phyloP scores from a whole-genome alignment of 352 stramenopile genomes.

The Globisporangium spinosum region DNA sequence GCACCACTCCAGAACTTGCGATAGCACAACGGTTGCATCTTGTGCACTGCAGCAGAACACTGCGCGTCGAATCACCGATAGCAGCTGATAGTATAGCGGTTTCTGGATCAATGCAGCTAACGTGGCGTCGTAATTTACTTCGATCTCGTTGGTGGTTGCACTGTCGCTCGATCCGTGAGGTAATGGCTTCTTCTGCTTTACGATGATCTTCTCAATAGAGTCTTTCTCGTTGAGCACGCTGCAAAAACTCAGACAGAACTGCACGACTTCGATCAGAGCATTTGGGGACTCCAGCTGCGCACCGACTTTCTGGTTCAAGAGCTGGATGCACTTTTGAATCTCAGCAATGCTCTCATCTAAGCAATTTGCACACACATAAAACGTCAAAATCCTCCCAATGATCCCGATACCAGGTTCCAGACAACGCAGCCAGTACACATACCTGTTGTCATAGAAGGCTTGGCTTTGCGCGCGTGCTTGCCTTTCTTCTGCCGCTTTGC shows the following conservation, averaged over 20 bases:
- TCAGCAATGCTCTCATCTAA: slow-evolving; percentile 30
- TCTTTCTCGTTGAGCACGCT: slow-evolving; percentile 41
- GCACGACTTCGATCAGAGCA: slow-evolving; percentile 40
- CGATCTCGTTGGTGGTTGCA: slow-evolving; percentile 4
- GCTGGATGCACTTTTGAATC: slow-evolving; percentile 32
- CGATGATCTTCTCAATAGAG: slow-evolving; percentile 25
- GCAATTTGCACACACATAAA: slow-evolving; percentile 6
- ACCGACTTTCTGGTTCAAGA: slow-evolving; percentile 37
- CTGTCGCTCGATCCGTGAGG: not conserved
- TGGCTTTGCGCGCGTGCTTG: slow-evolving; percentile 36
- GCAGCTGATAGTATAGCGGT: slow-evolving; percentile 43
- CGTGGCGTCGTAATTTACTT: slow-evolving; percentile 30
- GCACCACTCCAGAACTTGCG: slow-evolving; percentile 51
- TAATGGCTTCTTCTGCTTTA: slow-evolving; percentile 13
- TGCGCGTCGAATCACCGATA: slow-evolving; percentile 35
- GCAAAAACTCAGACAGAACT: slow-evolving; percentile 39
- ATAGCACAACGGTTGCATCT: slow-evolving; percentile 22
- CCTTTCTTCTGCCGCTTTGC: slow-evolving; percentile 69
- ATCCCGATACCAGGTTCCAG: slow-evolving; percentile 1
- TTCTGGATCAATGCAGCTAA: slow-evolving; percentile 36
- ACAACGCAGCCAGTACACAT: slow-evolving; percentile 8
- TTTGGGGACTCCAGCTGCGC: slow-evolving; percentile 26
- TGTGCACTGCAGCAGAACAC: slow-evolving; percentile 31
- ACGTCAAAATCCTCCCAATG: not conserved
- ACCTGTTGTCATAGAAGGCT: slow-evolving; percentile 7